Evolutionary conservation across 768 basidiomycete species (phyloP).

Genomic region (Lactarius deliciosus): DNA sequence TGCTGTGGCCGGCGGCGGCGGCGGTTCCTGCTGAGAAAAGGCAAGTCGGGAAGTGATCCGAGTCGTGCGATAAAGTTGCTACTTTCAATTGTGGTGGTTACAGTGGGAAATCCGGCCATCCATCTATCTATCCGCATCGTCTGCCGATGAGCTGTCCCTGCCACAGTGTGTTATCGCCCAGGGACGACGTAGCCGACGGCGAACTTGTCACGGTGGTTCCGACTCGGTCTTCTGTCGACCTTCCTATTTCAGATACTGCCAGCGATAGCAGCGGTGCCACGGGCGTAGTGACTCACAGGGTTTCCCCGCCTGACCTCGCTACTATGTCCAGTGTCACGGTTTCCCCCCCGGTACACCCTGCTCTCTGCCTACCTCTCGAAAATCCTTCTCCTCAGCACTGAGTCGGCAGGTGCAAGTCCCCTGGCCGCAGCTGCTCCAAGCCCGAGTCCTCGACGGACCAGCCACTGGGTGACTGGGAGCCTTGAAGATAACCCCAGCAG

Average conservation of each 20-base stretch:
- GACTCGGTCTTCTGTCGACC: slow-evolving; percentile 1
- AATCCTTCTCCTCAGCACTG: neutral
- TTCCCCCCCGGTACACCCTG: neutral
- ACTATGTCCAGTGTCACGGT: neutral
- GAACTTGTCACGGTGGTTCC: neutral
- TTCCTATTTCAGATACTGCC: neutral
- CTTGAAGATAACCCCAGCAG: slow-evolving; percentile 39
- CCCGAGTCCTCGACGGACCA: neutral
- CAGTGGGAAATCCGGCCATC: neutral
- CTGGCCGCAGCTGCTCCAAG: neutral
- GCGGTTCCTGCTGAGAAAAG: neutral
- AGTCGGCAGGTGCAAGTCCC: neutral
- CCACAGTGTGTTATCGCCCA: neutral
- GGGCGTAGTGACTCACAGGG: neutral
- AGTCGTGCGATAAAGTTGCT: too few relatives aligned
- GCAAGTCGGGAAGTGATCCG: neutral
- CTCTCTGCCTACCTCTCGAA: neutral
- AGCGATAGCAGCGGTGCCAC: neutral
- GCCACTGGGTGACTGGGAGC: neutral
- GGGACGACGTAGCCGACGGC: neutral
- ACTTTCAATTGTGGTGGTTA: neutral
- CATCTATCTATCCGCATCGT: neutral
- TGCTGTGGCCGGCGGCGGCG: too few relatives aligned
- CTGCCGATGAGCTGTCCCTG: neutral
- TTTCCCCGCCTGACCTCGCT: neutral